Base-by-base conservation (phyloP, 2,329 filamentous ascomycete species). In the Zasmidium cellare region DNA sequence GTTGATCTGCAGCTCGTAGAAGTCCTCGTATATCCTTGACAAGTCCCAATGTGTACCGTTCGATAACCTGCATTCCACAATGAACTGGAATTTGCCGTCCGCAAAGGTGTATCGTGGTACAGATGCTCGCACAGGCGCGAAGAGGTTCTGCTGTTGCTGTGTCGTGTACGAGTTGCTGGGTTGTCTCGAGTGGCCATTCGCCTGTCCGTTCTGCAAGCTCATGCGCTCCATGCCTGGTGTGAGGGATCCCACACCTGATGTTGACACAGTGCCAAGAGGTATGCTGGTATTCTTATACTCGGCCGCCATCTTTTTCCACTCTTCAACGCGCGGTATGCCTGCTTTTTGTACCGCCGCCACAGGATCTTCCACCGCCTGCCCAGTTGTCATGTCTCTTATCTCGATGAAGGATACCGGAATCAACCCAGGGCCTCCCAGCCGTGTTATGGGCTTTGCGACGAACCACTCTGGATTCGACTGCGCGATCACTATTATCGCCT, bases 221-320 rank as follows among this genome's bases (percentile, higher is more conserved):
- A 96, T 85, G 47, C 90, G 84, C 67, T 92, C 88, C 68, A 93
- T 78, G 12, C 82, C 79, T 65, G 84, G 82, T 65, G 83, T 78
- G 54, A 80, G 51, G 24, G 46, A 58, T 9, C 67, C 71, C 72
- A 69, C 68, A 93, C 91, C 58, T 16, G 58, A 28, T 53, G 63
- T 69, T 28, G 70, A 66, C 96, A 93, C 76, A 93, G 96, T 67
- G 65, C 94, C 94, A 45, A 99, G 80, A 0, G 92, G 93, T 72
- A 99, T 97, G 76, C 94, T 97, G 74, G 92, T 96, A 74, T 97
- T 97, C 80, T 99, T 99, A 78, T 99, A 99, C 64, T 97, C 93
- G 56, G 93, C 93, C 0, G 94, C 92, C 91, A 97, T 97, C 78
- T 96, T 96, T 80, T 99, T 99, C 94, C 94, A 99, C 70, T 99